phyloP scores from a whole-genome alignment of 129 eudicot genomes.

The Escallonia rubra region DNA sequence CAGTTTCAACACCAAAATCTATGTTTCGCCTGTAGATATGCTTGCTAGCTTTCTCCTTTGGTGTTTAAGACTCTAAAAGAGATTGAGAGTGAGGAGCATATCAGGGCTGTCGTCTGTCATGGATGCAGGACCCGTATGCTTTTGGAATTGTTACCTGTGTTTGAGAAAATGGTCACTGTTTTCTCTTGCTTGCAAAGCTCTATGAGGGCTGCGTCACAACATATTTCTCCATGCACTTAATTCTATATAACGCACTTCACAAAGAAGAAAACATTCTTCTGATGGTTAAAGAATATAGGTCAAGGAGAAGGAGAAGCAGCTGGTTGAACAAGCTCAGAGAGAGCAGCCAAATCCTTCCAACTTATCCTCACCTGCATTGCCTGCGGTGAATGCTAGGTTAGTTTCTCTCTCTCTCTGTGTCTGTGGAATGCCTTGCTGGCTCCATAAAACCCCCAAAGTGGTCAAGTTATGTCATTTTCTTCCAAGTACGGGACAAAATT shows the following conservation, averaged over 20 bases:
- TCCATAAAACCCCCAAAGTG: too few species aligned
- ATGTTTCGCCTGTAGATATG: too few species aligned
- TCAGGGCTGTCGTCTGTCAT: too few species aligned
- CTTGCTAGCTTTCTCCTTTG: too few species aligned
- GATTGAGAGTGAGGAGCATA: too few species aligned
- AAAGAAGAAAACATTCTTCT: not conserved
- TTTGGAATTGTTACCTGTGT: not conserved
- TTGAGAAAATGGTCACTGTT: not conserved
- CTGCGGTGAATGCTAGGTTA: conserved; percentile 40
- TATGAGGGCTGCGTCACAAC: not conserved
- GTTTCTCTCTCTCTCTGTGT: conserved; percentile 16
- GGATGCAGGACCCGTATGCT: too few species aligned
- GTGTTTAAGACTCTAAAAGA: too few species aligned
- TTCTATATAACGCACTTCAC: too few species aligned
- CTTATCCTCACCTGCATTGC: conserved; percentile 22
- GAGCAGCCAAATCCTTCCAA: conserved; percentile 31
- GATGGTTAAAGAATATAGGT: conserved; percentile 19
- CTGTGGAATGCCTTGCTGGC: too few species aligned
- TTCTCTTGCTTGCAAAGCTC: not conserved
- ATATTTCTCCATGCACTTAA: not conserved
- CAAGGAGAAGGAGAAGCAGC: conserved; percentile 50
- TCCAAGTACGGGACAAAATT: too few species aligned
- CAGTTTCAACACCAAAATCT: too few species aligned
- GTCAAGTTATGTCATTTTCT: too few species aligned
- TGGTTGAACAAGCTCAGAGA: conserved; percentile 11